Base-by-base conservation (phyloP, 1,139 yeast species). In the Pneumocystis sp. region DNA sequence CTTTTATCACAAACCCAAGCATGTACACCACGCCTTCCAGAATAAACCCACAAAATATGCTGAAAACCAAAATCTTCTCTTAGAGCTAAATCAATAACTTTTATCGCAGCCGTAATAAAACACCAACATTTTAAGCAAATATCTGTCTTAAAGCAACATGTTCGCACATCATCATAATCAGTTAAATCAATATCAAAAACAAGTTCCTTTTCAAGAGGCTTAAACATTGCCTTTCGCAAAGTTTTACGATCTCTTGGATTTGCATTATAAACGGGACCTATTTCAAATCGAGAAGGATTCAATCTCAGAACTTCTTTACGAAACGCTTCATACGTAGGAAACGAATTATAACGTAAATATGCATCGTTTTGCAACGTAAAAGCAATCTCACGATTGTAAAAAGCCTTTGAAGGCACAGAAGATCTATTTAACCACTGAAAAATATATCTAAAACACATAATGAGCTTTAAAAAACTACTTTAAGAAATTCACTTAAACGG, bases 1-100 rank as follows among this genome's bases (percentile, higher is more conserved):
- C 91, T 78, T 65, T 82, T 76, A 74, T 95, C 98, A 75, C 96
- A 88, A 35, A 93, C 82, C 99, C 99, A 93, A 71, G 97, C 95
- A 80, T 93, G 99, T 35, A 96, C 96, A 75, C 99, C 99, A 81
- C 99, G 87, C 79, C 99, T 86, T 63, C 99, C 99, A 0, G 97
- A 89, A 74, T 89, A 93, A 1, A 93, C 96, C 98, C 98, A 93
- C 62, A 93, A 79, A 73, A 90, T 78, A 74, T 89, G 86, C 66
- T 85, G 78, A 75, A 89, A 91, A 0, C 97, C 97, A 76, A 95
- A 93, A 75, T 93, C 98, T 63, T 89, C 89, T 66, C 83, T 78
- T 66, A 93, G 78, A 0, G 96, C 86, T 1, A 76, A 73, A 67
- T 88, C 90, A 67, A 95, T 78, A 61, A 91, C 83, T 71, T 84